phyloP scores from a whole-genome alignment of 2,329 filamentous ascomycete species.

The Neofusicoccum parvum region DNA sequence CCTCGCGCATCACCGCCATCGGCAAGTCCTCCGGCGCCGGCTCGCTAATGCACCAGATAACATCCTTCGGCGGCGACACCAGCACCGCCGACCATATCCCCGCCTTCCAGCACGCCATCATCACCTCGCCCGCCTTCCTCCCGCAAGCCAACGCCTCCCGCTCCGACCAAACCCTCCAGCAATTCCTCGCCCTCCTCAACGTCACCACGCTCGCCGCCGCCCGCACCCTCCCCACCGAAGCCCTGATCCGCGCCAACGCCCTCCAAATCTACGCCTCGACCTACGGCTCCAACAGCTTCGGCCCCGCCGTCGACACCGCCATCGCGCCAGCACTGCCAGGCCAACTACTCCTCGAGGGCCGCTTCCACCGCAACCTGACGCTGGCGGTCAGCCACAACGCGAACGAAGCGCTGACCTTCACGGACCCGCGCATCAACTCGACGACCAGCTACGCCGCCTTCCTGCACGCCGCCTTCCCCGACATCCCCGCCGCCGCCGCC shows the following conservation, averaged over 20 bases:
- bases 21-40: conserved; percentile 43
- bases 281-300: conserved; percentile 39
- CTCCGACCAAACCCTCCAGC: conserved; percentile 35
- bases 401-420: conserved; percentile 45
- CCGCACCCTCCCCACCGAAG: conserved; percentile 33
- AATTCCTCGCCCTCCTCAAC: conserved; percentile 36
- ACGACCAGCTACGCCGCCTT: not conserved
- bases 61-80: conserved; percentile 37
- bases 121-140: conserved; percentile 45
- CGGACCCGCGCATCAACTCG: conserved; percentile 22
- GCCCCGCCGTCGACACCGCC: conserved; percentile 38
- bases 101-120: conserved; percentile 41
- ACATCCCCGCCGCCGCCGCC: not conserved
- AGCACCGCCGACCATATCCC: conserved; percentile 24
- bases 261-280: conserved; percentile 32
- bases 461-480: not conserved
- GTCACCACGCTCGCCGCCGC: conserved; percentile 36
- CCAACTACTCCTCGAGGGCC: conserved; percentile 36
- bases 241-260: conserved; percentile 35
- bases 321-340: conserved; percentile 35
- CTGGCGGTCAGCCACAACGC: conserved; percentile 47
- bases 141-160: conserved; percentile 29
- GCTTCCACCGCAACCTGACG: conserved; percentile 37
- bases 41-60: conserved; percentile 33
- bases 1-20: conserved; percentile 39